Conservation (phyloP, 73 alveolate species). For the Paramecium octaurelia region DNA sequence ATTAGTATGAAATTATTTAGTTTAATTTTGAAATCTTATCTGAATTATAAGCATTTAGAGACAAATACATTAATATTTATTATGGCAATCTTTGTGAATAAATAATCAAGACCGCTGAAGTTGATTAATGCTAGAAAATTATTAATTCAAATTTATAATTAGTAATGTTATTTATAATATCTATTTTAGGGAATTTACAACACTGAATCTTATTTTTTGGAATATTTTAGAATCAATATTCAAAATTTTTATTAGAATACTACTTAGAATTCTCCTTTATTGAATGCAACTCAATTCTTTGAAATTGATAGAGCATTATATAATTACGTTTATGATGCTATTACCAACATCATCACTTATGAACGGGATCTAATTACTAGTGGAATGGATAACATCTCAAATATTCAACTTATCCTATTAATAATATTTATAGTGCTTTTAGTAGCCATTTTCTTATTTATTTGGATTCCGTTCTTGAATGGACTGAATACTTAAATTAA, state of each 20-base stretch:
- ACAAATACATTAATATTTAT: background rate
- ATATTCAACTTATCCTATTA: background rate
- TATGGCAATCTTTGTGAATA: constrained; percentile 13
- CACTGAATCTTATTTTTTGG: background rate
- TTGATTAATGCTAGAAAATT: background rate
- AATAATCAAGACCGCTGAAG: background rate
- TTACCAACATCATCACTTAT: background rate
- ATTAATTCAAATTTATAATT: background rate
- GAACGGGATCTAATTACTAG: background rate
- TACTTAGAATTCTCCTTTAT: background rate
- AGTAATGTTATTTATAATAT: background rate
- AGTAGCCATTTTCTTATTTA: background rate
- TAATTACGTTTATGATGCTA: background rate
- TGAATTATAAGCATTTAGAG: background rate
- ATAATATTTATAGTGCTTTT: constrained; percentile 16
- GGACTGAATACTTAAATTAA: constrained; percentile 21
- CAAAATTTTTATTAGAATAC: background rate
- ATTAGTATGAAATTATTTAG: background rate
- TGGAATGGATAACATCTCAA: background rate
- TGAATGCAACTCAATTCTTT: background rate
- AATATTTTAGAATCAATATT: background rate
- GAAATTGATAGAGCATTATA: constrained; percentile 29
- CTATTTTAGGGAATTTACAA: background rate
- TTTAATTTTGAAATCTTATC: background rate
- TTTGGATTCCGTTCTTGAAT: constrained; percentile 19